Evolutionary conservation across 768 basidiomycete genomes (phyloP).

Genomic region (Botryobasidium botryosum): DNA sequence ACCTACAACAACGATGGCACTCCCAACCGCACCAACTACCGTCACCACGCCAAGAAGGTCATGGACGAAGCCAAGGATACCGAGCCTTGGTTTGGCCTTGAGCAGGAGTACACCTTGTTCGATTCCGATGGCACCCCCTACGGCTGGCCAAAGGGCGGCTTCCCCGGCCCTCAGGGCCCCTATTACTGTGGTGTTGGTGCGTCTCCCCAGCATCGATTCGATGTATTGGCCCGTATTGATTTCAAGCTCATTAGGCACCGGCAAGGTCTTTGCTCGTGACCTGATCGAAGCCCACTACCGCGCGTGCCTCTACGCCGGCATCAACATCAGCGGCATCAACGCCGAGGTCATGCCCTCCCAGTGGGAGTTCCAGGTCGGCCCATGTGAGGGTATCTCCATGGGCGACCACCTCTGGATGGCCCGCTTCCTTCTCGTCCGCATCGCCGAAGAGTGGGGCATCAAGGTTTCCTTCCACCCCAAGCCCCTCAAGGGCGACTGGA

Average conservation of each 20-base stretch:
- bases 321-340: slow-evolving; percentile 99
- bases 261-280: slow-evolving; percentile 97
- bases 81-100: slow-evolving; percentile 93
- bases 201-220: slow-evolving; percentile 16
- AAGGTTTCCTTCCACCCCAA: slow-evolving; percentile 99
- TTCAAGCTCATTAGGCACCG: slow-evolving; percentile 42
- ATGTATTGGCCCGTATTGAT: neutral
- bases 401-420: slow-evolving; percentile 99
- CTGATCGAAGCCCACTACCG: slow-evolving; percentile 99
- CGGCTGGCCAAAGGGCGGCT: slow-evolving; percentile 98
- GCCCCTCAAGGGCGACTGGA: slow-evolving; percentile 93
- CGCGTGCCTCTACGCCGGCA: slow-evolving; percentile 82
- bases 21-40: slow-evolving; percentile 91
- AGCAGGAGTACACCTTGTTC: slow-evolving; percentile 98
- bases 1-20: slow-evolving; percentile 99
- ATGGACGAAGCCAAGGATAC: slow-evolving; percentile 80
- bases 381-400: slow-evolving; percentile 94
- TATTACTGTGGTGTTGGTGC: slow-evolving; percentile 98
- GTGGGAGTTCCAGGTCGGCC: slow-evolving; percentile 99
- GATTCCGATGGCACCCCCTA: slow-evolving; percentile 78
- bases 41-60: slow-evolving; percentile 82
- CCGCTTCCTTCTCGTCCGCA: slow-evolving; percentile 85
- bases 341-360: slow-evolving; percentile 99
- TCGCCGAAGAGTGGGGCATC: slow-evolving; percentile 94
- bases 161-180: slow-evolving; percentile 97